Conservation (phyloP, 352 stramenopile genomes). For the Globisporangium cederbergense region DNA sequence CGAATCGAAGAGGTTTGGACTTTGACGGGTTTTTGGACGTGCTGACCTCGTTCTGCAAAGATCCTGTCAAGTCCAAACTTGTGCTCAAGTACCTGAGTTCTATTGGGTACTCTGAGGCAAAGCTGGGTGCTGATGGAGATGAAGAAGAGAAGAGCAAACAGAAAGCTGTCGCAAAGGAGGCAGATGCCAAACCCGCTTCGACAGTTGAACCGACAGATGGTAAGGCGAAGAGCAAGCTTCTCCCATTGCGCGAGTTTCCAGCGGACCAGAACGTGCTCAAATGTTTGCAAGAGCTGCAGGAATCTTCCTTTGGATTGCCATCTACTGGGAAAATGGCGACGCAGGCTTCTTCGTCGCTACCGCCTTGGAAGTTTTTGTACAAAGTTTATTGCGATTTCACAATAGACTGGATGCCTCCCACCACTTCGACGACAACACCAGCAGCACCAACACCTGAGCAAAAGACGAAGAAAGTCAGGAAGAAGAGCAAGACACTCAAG, state of each 20-base stretch:
- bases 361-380: constrained; percentile 76
- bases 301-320: constrained; percentile 9
- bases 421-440: not conserved
- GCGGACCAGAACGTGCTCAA: constrained; percentile 78
- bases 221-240: constrained; percentile 12
- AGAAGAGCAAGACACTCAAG: constrained; percentile 5
- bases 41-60: constrained; percentile 40
- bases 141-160: constrained; percentile 21
- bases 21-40: constrained; percentile 41
- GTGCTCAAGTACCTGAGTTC: constrained; percentile 46
- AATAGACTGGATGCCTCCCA: constrained; percentile 43
- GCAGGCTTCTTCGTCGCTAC: constrained; percentile 14
- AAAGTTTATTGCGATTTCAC: constrained; percentile 68
- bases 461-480: constrained; percentile 7
- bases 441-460: not conserved
- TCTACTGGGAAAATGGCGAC: not conserved
- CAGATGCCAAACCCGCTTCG: not conserved
- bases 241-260: constrained; percentile 40
- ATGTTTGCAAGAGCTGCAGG: constrained; percentile 58
- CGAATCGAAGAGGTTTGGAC: constrained; percentile 30
- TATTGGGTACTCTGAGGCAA: constrained; percentile 38
- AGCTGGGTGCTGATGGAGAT: constrained; percentile 16
- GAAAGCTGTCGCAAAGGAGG: not conserved
- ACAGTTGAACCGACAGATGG: not conserved
- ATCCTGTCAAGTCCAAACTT: constrained; percentile 37